phyloP scores from a whole-genome alignment of 257 asterid genomes.

The Nicotiana tabacum region DNA sequence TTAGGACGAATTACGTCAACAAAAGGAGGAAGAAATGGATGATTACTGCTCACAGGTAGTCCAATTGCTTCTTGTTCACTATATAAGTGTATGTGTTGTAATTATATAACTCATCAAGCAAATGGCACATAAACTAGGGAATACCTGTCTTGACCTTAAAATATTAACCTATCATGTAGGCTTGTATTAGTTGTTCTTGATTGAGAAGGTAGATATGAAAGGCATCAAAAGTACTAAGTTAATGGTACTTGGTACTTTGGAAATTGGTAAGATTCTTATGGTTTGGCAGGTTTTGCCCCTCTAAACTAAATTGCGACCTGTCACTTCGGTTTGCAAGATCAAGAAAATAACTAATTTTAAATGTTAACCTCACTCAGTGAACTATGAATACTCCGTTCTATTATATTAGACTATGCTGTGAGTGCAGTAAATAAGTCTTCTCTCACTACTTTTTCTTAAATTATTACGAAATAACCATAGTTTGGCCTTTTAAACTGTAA shows the following conservation, averaged over 20 bases:
- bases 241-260: not conserved
- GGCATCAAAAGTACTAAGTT: not conserved
- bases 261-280: not conserved
- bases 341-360: not conserved
- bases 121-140: not conserved
- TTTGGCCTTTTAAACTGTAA: too few species aligned
- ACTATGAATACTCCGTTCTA: not conserved
- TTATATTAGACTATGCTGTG: not conserved
- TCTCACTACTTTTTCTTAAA: too few species aligned
- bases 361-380: not conserved
- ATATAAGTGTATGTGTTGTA: not conserved
- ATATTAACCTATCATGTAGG: not conserved
- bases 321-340: not conserved
- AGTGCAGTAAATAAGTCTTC: not conserved
- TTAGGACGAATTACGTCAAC: conserved; percentile 94
- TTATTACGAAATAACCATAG: too few species aligned
- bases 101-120: not conserved
- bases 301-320: not conserved
- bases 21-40: conserved; percentile 91
- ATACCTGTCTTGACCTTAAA: not conserved
- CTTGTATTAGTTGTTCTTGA: not conserved
- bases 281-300: not conserved
- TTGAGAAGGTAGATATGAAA: not conserved
- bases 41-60: conserved; percentile 96
- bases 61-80: conserved; percentile 11